Conservation (phyloP, 345 rosid genomes). For the Populus euphratica region DNA sequence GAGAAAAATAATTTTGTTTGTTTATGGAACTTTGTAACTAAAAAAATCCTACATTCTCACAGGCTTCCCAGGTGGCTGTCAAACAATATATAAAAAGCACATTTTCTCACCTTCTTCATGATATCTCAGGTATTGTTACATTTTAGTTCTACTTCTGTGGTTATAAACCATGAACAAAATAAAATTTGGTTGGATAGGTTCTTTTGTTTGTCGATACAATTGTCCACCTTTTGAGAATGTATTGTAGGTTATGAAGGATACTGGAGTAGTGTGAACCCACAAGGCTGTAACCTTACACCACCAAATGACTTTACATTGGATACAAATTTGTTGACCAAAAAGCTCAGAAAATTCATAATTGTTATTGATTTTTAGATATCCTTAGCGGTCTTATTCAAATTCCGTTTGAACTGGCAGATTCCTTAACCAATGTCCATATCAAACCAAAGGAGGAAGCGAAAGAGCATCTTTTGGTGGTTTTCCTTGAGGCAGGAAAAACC, state of each 20-base stretch:
- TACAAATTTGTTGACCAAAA: conserved; percentile 13
- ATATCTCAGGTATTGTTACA: conserved; percentile 66
- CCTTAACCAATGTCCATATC: conserved; percentile 46
- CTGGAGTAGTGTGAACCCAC: background rate
- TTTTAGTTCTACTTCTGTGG: background rate
- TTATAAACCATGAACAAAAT: background rate
- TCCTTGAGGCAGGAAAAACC: conserved; percentile 68
- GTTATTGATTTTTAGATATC: background rate
- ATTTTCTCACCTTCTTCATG: conserved; percentile 66
- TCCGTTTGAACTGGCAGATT: conserved; percentile 46
- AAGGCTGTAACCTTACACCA: background rate
- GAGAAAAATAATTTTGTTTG: background rate
- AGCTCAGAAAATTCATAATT: background rate
- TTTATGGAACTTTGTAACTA: conserved; percentile 5
- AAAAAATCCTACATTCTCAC: conserved; percentile 37
- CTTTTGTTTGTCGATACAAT: background rate
- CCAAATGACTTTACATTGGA: background rate
- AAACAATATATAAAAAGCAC: conserved; percentile 60
- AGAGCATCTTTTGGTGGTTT: conserved; percentile 53
- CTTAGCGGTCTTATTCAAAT: background rate
- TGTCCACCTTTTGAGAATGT: conserved; percentile 7
- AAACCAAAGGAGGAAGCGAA: conserved; percentile 58
- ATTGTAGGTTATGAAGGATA: background rate
- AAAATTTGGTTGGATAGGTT: background rate
- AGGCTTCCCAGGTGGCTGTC: conserved; percentile 73